Conservation (phyloP, 1,284 basidiomycete species). For the Violaceomyces palustris region DNA sequence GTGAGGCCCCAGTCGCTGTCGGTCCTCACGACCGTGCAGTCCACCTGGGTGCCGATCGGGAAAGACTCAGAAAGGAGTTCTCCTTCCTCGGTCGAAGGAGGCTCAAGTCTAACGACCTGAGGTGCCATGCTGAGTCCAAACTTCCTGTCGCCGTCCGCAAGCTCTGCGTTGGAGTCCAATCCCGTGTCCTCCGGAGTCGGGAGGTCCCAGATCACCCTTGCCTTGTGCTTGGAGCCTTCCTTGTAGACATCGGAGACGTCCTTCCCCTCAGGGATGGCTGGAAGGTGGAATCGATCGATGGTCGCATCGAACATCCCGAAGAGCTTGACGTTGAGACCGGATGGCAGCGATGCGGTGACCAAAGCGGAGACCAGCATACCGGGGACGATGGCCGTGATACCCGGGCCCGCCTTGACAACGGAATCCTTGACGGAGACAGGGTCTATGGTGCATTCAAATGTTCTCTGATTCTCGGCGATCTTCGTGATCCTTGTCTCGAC, state of each 20-base stretch:
- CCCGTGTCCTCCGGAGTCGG: slow-evolving; percentile 22
- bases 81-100: slow-evolving; percentile 17
- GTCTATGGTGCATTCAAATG: slow-evolving; percentile 47
- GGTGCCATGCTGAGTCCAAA: slow-evolving; percentile 42
- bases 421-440: slow-evolving; percentile 34
- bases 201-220: slow-evolving; percentile 70
- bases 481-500: slow-evolving; percentile 47
- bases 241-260: slow-evolving; percentile 52
- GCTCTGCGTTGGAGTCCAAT: slow-evolving; percentile 13
- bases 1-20: slow-evolving; percentile 46
- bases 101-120: slow-evolving; percentile 33
- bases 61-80: slow-evolving; percentile 29
- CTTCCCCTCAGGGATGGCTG: slow-evolving; percentile 41
- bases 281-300: slow-evolving; percentile 76
- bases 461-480: slow-evolving; percentile 50
- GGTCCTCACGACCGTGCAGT: slow-evolving; percentile 32
- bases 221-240: slow-evolving; percentile 70
- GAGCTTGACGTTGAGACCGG: slow-evolving; percentile 82
- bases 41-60: slow-evolving; percentile 39
- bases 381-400: slow-evolving; percentile 76
- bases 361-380: slow-evolving; percentile 79
- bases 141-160: slow-evolving; percentile 35
- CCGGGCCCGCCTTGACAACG: slow-evolving; percentile 15
- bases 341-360: slow-evolving; percentile 71
- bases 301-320: slow-evolving; percentile 92